These are phyloP conservation scores for Penicillium glabrum DNA, from an alignment of 2,329 filamentous ascomycete genomes.

Conservation along the genomic window DNA sequence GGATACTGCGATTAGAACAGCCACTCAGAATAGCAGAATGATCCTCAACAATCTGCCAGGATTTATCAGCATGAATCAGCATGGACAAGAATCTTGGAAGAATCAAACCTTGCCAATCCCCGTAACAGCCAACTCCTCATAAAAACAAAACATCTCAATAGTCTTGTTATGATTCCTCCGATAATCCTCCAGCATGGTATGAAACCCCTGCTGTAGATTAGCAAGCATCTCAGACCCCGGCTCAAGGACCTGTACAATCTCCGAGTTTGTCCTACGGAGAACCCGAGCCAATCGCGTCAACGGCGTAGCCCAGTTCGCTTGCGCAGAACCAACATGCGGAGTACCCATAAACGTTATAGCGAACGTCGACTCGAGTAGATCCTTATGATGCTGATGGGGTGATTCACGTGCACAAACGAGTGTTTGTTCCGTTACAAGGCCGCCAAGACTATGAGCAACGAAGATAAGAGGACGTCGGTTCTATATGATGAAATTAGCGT, in stretches of 20 bases:
- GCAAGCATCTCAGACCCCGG: neutral
- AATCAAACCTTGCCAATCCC: slow-evolving; percentile 4
- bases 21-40: slow-evolving; percentile 7
- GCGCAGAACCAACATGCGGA: slow-evolving; percentile 32
- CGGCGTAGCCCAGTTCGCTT: slow-evolving; percentile 4
- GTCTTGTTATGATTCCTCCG: neutral
- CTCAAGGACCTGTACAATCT: neutral
- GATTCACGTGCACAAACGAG: neutral
- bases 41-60: slow-evolving; percentile 6
- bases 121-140: slow-evolving; percentile 7
- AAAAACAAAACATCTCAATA: slow-evolving; percentile 11
- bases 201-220: slow-evolving; percentile 8
- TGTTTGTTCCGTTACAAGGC: slow-evolving; percentile 25
- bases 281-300: neutral
- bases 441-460: slow-evolving; percentile 30
- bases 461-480: slow-evolving; percentile 26
- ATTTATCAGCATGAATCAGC: neutral
- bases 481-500: too few species aligned
- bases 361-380: slow-evolving; percentile 10
- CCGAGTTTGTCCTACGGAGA: neutral
- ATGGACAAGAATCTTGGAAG: neutral
- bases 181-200: slow-evolving; percentile 3
- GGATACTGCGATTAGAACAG: slow-evolving; percentile 2
- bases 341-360: slow-evolving; percentile 41
- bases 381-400: neutral